phyloP scores from a whole-genome alignment of 805 yeast genomes.

The Nematodospora valgi region DNA sequence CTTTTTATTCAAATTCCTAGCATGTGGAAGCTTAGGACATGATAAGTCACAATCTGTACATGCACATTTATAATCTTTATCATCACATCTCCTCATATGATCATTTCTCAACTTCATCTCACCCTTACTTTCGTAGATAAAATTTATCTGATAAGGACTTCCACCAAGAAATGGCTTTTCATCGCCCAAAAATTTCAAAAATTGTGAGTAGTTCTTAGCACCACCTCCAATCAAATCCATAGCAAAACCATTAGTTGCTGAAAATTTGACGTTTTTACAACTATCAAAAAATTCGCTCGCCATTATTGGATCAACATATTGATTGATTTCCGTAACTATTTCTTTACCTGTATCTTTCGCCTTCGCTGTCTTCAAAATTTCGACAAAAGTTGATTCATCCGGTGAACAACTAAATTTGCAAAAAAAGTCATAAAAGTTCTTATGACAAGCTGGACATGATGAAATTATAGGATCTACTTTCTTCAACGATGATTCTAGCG shows the following conservation, averaged over 20 bases:
- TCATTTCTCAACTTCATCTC: constrained; percentile 22
- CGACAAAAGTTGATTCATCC: constrained; percentile 69
- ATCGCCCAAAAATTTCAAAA: constrained; percentile 88
- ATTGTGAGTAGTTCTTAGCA: constrained; percentile 66
- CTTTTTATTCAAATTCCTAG: constrained; percentile 28
- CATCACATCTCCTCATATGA: constrained; percentile 53
- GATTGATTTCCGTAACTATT: constrained; percentile 70
- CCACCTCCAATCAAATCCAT: constrained; percentile 99
- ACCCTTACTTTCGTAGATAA: constrained; percentile 40
- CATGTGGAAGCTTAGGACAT: constrained; percentile 65
- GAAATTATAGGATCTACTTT: constrained; percentile 40
- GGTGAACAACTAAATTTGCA: constrained; percentile 91
- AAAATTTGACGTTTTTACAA: constrained; percentile 84
- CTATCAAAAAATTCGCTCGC: constrained; percentile 73
- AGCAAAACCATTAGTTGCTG: constrained; percentile 93
- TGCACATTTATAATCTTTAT: constrained; percentile 68
- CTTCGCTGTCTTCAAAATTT: constrained; percentile 53
- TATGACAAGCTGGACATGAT: constrained; percentile 83
- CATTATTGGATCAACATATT: constrained; percentile 53
- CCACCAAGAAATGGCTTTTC: constrained; percentile 94
- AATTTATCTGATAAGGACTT: constrained; percentile 91
- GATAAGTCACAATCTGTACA: constrained; percentile 84
- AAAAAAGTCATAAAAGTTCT: constrained; percentile 79
- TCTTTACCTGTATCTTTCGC: constrained; percentile 49
- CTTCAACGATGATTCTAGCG: constrained; percentile 50